Conservation (phyloP, 345 rosid genomes). For the Physaria fendleri region DNA sequence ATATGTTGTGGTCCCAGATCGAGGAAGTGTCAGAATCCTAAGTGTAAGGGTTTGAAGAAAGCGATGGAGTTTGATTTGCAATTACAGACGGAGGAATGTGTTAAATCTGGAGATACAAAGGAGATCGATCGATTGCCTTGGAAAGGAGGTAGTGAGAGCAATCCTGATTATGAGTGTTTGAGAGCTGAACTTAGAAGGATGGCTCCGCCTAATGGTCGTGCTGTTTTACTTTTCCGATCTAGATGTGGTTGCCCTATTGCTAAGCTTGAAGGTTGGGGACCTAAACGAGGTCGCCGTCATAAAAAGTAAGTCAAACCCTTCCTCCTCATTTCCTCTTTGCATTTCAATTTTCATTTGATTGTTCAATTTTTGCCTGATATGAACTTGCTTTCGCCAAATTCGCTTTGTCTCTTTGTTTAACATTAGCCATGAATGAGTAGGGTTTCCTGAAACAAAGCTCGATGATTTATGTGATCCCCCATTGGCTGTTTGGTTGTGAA, state of each 20-base stretch:
- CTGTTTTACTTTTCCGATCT: constrained; percentile 74
- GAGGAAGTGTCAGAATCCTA: constrained; percentile 58
- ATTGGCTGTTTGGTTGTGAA: too few relatives aligned
- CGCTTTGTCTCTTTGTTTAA: not conserved
- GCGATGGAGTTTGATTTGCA: constrained; percentile 95
- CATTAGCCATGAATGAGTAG: not conserved
- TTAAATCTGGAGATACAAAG: constrained; percentile 41
- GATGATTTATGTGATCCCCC: not conserved
- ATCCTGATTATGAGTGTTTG: constrained; percentile 88
- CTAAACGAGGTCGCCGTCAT: constrained; percentile 70
- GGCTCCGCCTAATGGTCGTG: constrained; percentile 94
- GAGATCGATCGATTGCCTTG: constrained; percentile 75
- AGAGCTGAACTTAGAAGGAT: constrained; percentile 82
- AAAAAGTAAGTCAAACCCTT: constrained; percentile 63
- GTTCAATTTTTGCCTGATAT: not conserved
- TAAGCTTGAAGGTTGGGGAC: constrained; percentile 81
- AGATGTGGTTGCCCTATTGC: constrained; percentile 89
- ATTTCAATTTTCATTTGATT: not conserved
- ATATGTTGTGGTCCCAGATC: constrained; percentile 56
- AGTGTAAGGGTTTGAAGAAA: constrained; percentile 81
- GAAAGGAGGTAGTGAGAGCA: constrained; percentile 79
- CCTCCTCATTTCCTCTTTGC: not conserved
- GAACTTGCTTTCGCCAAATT: not conserved
- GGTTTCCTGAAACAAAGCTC: not conserved
- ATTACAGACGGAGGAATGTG: constrained; percentile 70